phyloP scores from a whole-genome alignment of 2,329 filamentous ascomycete species.

The Huntiella abstrusa region DNA sequence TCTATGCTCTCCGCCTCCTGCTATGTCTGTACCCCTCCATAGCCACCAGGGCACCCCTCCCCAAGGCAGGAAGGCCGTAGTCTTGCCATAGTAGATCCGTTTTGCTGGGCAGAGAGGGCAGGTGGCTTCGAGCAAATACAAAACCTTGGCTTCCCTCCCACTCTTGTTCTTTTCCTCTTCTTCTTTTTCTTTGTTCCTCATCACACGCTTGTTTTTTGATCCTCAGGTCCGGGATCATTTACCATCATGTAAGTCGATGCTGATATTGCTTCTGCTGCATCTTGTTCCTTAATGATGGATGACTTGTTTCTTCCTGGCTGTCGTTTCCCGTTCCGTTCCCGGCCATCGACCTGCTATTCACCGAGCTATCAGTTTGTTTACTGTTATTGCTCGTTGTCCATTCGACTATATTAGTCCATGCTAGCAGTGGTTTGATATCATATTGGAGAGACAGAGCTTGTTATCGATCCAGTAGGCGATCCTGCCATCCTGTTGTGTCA shows the following conservation, averaged over 20 bases:
- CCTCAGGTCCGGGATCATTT: constrained; percentile 11
- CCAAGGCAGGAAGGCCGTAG: too few species aligned
- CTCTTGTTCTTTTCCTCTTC: constrained; percentile 11
- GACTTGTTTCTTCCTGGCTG: neutral
- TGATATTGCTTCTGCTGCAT: neutral
- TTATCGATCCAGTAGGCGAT: too few species aligned
- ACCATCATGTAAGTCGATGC: constrained; percentile 10
- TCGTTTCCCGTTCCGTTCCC: constrained; percentile 8
- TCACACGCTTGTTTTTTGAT: constrained; percentile 11
- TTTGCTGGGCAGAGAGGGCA: too few species aligned
- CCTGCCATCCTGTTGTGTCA: too few species aligned
- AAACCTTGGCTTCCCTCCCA: constrained; percentile 10
- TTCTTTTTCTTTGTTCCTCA: constrained; percentile 11
- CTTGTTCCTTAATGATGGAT: neutral
- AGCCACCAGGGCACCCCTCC: too few species aligned
- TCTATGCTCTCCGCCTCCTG: too few species aligned
- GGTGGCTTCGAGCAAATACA: constrained; percentile 5
- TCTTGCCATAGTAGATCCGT: too few species aligned
- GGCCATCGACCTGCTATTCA: neutral
- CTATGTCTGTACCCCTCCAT: too few species aligned
- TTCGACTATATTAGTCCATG: too few species aligned
- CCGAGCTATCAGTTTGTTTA: neutral
- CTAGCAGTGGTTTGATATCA: too few species aligned
- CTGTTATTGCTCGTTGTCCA: neutral
- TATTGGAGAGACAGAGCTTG: too few species aligned